Conservation (phyloP, 192 early-diverging fungal species). For the Bifiguratus adelaidae region DNA sequence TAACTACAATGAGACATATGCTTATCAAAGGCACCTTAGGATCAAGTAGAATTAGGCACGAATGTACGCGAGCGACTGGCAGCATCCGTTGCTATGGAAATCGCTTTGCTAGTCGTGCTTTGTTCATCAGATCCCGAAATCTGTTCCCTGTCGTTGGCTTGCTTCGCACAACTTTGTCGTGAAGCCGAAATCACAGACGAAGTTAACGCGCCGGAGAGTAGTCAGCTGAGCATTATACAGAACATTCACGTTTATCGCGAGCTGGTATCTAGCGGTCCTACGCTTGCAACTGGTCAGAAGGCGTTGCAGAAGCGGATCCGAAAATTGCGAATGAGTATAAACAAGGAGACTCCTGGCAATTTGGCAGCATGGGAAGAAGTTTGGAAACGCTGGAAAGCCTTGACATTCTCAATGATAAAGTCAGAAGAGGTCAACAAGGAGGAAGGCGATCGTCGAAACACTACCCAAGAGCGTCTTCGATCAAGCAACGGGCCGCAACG, state of each 20-base stretch:
- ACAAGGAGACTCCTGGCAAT: conserved; percentile 57
- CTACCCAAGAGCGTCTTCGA: not conserved
- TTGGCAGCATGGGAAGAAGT: conserved; percentile 78
- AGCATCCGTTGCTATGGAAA: conserved; percentile 63
- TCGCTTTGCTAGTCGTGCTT: conserved; percentile 62
- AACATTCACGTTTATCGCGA: conserved; percentile 64
- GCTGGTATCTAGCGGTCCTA: conserved; percentile 28
- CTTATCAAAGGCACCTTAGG: too few species aligned
- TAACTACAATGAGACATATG: conserved; percentile 34
- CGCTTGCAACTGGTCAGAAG: conserved; percentile 46
- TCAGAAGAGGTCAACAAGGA: conserved; percentile 20
- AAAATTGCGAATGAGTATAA: conserved; percentile 49
- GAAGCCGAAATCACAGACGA: conserved; percentile 67
- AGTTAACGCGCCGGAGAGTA: conserved; percentile 23
- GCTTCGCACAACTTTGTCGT: conserved; percentile 58
- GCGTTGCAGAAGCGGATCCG: conserved; percentile 72
- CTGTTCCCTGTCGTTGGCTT: conserved; percentile 40
- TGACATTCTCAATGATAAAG: conserved; percentile 28
- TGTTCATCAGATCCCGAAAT: conserved; percentile 66
- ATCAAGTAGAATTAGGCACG: too few species aligned
- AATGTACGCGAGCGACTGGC: conserved; percentile 52
- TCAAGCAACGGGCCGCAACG: not conserved
- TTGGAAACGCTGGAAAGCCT: conserved; percentile 62
- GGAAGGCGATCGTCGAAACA: conserved; percentile 12
- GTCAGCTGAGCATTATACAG: conserved; percentile 49